These are phyloP conservation scores for Porodaedalea pini DNA, from an alignment of 1,284 basidiomycete genomes.

Conservation along the genomic window DNA sequence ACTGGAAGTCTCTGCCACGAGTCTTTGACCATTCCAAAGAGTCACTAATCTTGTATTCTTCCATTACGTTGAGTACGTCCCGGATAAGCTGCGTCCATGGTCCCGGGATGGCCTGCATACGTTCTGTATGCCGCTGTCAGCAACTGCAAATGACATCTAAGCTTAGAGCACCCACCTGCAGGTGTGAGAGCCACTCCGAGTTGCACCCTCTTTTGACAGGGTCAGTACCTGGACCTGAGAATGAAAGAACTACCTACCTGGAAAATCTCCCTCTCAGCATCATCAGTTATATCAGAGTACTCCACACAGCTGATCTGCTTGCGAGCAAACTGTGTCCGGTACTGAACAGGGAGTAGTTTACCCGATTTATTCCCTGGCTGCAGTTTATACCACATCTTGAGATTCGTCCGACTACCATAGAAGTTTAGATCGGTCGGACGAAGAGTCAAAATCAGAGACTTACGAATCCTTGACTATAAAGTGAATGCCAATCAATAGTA, in stretches of 20 bases:
- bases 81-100: slow-evolving; percentile 55
- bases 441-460: slow-evolving; percentile 25
- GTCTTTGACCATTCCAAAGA: slow-evolving; percentile 59
- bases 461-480: slow-evolving; percentile 45
- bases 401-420: slow-evolving; percentile 14
- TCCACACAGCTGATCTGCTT: slow-evolving; percentile 62
- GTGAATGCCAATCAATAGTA: slow-evolving; percentile 7
- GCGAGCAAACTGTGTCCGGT: slow-evolving; percentile 44
- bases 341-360: slow-evolving; percentile 13
- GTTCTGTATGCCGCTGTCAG: slow-evolving; percentile 44
- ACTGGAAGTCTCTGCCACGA: slow-evolving; percentile 68
- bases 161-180: slow-evolving; percentile 44
- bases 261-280: slow-evolving; percentile 71
- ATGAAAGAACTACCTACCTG: slow-evolving; percentile 32
- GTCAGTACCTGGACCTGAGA: not conserved
- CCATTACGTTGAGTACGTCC: slow-evolving; percentile 38
- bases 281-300: slow-evolving; percentile 56
- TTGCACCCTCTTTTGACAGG: slow-evolving; percentile 48
- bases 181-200: slow-evolving; percentile 66
- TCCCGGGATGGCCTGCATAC: slow-evolving; percentile 66
- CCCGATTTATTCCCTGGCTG: slow-evolving; percentile 1
- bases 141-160: too few relatives aligned
- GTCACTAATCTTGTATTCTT: slow-evolving; percentile 26
- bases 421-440: not conserved
- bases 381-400: slow-evolving; percentile 19